Percentiles rank a stretch among this genome's conserved stretches.
Evolutionary conservation across 495 filamentous ascomycete genomes (phyloP).

Genomic region (Penicillium paxilli): DNA sequence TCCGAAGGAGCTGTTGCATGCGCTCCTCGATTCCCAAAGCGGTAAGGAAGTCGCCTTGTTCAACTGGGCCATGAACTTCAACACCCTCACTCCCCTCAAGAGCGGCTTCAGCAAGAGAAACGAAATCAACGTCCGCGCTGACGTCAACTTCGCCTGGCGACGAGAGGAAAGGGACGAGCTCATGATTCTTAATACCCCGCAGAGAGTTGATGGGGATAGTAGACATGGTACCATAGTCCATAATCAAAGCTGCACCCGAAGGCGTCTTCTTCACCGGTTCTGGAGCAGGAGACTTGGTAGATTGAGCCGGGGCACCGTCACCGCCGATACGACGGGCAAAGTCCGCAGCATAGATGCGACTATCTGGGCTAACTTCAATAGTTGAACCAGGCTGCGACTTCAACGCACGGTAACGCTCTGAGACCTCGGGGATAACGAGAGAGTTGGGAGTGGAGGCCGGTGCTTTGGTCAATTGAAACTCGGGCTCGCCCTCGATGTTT

Average conservation of each 20-base stretch:
- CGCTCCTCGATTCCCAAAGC: conserved; percentile 80
- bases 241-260: conserved; percentile 83
- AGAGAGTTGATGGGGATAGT: conserved; percentile 84
- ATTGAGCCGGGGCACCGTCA: conserved; percentile 37
- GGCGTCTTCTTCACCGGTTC: conserved; percentile 52
- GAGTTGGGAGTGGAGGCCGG: conserved; percentile 76
- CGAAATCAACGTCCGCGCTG: conserved; percentile 89
- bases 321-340: conserved; percentile 84
- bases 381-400: conserved; percentile 60
- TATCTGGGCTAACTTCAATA: conserved; percentile 89
- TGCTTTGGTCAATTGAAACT: conserved; percentile 82
- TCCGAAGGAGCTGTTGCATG: conserved; percentile 63
- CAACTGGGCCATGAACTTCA: conserved; percentile 90
- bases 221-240: conserved; percentile 84
- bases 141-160: conserved; percentile 81
- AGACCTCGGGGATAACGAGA: conserved; percentile 80
- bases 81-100: conserved; percentile 70
- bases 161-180: conserved; percentile 71
- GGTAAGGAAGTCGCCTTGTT: conserved; percentile 77
- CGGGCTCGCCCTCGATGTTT: conserved; percentile 50
- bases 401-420: conserved; percentile 74
- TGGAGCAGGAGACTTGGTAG: conserved; percentile 25
- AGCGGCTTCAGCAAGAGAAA: conserved; percentile 78
- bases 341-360: conserved; percentile 71
- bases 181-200: conserved; percentile 78